Evolutionary conservation across 2,329 filamentous ascomycete species (phyloP).

Genomic region (Pseudopyrenochaeta lycopersici): DNA sequence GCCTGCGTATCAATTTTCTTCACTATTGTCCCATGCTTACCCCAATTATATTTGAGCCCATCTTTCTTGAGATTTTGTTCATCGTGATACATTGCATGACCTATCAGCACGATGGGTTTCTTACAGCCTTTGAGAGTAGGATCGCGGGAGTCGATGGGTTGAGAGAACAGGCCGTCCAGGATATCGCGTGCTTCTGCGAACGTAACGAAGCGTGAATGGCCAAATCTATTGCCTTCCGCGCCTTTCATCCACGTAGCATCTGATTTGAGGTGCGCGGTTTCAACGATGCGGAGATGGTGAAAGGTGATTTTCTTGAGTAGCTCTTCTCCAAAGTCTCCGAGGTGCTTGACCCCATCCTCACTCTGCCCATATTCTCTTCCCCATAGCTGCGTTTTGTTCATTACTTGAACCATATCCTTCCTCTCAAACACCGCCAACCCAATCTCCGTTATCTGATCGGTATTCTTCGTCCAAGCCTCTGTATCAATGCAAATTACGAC

Average conservation of each 20-base stretch:
- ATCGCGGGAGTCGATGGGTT: conserved; percentile 11
- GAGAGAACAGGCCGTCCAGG: conserved; percentile 16
- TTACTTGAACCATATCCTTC: not conserved
- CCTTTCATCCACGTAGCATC: conserved; percentile 10
- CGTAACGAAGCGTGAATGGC: conserved; percentile 19
- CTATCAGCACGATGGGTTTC: conserved; percentile 22
- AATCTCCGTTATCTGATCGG: conserved; percentile 26
- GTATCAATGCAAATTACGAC: conserved; percentile 26
- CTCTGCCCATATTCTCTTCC: not conserved
- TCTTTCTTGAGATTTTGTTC: conserved; percentile 10
- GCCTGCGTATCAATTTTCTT: conserved; percentile 30
- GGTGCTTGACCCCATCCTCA: not conserved
- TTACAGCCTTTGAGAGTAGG: conserved; percentile 11
- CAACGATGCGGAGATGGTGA: conserved; percentile 25
- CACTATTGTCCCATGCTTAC: conserved; percentile 11
- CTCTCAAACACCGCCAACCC: conserved; percentile 18
- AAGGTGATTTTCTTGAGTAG: conserved; percentile 22
- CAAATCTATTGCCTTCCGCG: conserved; percentile 25
- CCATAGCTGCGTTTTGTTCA: not conserved
- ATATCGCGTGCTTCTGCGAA: conserved; percentile 7
- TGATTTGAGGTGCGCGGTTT: conserved; percentile 24
- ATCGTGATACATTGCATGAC: conserved; percentile 25
- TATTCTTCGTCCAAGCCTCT: conserved; percentile 23
- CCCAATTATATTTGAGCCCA: conserved; percentile 14
- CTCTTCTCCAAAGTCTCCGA: conserved; percentile 15